Percentiles rank a stretch among this genome's conserved stretches.
Evolutionary conservation across 2,329 filamentous ascomycete genomes (phyloP).

Genomic region (Sclerotiophoma versabilis): DNA sequence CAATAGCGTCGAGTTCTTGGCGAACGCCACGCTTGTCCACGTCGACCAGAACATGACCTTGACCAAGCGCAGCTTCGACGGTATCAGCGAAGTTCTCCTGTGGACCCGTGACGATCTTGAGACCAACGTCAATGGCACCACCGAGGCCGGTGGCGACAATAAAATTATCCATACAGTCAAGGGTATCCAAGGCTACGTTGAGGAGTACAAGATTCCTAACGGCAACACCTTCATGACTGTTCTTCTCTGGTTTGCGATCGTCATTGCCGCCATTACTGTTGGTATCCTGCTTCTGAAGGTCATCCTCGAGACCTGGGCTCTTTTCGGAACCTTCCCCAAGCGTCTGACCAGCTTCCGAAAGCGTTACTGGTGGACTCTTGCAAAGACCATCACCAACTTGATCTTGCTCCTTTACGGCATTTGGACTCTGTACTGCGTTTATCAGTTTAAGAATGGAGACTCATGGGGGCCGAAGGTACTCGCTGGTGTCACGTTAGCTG

Average conservation of each 20-base stretch:
- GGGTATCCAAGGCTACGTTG: slow-evolving; percentile 82
- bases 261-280: slow-evolving; percentile 83
- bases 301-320: slow-evolving; percentile 86
- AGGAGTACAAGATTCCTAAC: slow-evolving; percentile 82
- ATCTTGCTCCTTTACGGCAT: slow-evolving; percentile 92
- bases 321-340: slow-evolving; percentile 87
- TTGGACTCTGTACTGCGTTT: slow-evolving; percentile 95
- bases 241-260: slow-evolving; percentile 84
- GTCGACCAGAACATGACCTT: slow-evolving; percentile 64
- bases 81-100: slow-evolving; percentile 55
- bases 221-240: slow-evolving; percentile 97
- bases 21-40: slow-evolving; percentile 78
- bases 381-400: slow-evolving; percentile 85
- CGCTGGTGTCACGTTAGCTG: slow-evolving; percentile 77
- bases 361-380: slow-evolving; percentile 94
- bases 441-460: slow-evolving; percentile 91
- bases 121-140: slow-evolving; percentile 45
- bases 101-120: slow-evolving; percentile 59
- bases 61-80: slow-evolving; percentile 60
- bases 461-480: slow-evolving; percentile 91
- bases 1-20: slow-evolving; percentile 77
- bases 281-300: slow-evolving; percentile 90
- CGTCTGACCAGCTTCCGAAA: slow-evolving; percentile 84
- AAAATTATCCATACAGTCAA: slow-evolving; percentile 66
- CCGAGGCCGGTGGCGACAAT: slow-evolving; percentile 48